Conservation (phyloP, 352 stramenopile species). For the Phytophthora sp. region DNA sequence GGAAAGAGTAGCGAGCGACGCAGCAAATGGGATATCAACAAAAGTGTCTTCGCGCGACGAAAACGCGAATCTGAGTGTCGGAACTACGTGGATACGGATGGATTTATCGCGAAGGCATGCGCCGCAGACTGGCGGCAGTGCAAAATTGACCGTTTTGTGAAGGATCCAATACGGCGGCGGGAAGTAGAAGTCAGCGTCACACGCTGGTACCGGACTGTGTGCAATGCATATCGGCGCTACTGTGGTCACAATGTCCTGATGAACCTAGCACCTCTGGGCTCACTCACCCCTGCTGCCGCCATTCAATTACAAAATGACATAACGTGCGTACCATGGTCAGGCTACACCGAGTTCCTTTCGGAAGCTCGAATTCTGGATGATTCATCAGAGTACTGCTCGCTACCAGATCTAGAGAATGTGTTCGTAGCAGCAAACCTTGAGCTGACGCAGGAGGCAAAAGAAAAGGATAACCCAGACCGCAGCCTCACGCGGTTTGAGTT, state of each 20-base stretch:
- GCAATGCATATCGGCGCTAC: constrained; percentile 69
- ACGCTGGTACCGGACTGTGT: constrained; percentile 59
- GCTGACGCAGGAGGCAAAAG: constrained; percentile 77
- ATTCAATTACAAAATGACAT: constrained; percentile 73
- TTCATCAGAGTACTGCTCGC: constrained; percentile 65
- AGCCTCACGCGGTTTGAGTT: constrained; percentile 84
- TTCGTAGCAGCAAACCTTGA: constrained; percentile 83
- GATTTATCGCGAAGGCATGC: constrained; percentile 69
- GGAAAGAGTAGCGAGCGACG: constrained; percentile 44
- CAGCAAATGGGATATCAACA: constrained; percentile 82
- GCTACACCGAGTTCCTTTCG: constrained; percentile 72
- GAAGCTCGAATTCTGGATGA: constrained; percentile 75
- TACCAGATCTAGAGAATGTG: constrained; percentile 79
- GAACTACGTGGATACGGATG: constrained; percentile 73
- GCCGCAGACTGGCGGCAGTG: constrained; percentile 73
- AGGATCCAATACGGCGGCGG: constrained; percentile 55
- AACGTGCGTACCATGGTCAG: constrained; percentile 71
- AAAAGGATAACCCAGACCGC: constrained; percentile 81
- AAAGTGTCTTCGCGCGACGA: constrained; percentile 71
- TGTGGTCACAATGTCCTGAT: constrained; percentile 69
- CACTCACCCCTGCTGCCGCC: constrained; percentile 42
- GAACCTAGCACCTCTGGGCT: constrained; percentile 49
- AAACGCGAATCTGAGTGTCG: constrained; percentile 63
- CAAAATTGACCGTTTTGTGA: constrained; percentile 81
- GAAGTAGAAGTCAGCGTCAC: constrained; percentile 66